Percentiles rank a stretch among this genome's conserved stretches.
These are phyloP conservation scores for Geosmithia morbida DNA, from an alignment of 2,329 filamentous ascomycete species.

Conservation along the genomic window DNA sequence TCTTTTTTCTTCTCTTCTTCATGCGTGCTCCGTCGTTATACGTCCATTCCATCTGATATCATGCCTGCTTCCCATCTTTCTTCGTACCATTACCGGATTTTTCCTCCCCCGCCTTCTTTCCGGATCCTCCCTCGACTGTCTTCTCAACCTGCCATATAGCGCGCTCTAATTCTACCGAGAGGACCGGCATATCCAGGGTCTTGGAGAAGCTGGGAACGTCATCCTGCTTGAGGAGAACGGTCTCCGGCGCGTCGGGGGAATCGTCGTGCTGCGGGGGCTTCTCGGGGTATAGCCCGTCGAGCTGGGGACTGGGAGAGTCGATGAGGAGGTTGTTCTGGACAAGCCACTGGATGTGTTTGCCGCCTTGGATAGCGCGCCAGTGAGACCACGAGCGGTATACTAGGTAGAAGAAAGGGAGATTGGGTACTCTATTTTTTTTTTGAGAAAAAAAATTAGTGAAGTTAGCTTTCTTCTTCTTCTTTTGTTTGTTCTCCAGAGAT, in stretches of 20 bases:
- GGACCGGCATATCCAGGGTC: conserved; percentile 50
- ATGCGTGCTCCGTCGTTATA: background rate
- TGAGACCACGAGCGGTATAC: conserved; percentile 85
- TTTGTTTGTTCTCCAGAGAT: background rate
- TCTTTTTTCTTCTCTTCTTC: too few species aligned
- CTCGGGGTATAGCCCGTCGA: conserved; percentile 62
- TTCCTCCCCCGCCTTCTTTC: conserved; percentile 10
- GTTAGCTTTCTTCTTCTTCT: background rate
- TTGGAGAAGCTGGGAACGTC: conserved; percentile 45
- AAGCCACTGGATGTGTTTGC: conserved; percentile 73
- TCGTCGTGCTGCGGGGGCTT: conserved; percentile 12
- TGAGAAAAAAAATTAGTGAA: too few species aligned
- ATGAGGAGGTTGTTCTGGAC: conserved; percentile 57
- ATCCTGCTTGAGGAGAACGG: conserved; percentile 29
- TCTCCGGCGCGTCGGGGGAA: conserved; percentile 12
- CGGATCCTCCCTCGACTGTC: conserved; percentile 24
- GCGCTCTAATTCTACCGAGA: conserved; percentile 59
- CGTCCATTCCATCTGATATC: background rate
- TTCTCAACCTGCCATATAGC: conserved; percentile 61
- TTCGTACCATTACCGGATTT: conserved; percentile 7
- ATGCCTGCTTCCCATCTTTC: conserved; percentile 4
- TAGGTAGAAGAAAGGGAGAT: conserved; percentile 94
- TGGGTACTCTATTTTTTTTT: conserved; percentile 51
- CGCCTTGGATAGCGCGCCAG: conserved; percentile 74
- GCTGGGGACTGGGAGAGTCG: conserved; percentile 46